Conservation (phyloP, 805 yeast genomes). For the Phaffomyces antillensis region DNA sequence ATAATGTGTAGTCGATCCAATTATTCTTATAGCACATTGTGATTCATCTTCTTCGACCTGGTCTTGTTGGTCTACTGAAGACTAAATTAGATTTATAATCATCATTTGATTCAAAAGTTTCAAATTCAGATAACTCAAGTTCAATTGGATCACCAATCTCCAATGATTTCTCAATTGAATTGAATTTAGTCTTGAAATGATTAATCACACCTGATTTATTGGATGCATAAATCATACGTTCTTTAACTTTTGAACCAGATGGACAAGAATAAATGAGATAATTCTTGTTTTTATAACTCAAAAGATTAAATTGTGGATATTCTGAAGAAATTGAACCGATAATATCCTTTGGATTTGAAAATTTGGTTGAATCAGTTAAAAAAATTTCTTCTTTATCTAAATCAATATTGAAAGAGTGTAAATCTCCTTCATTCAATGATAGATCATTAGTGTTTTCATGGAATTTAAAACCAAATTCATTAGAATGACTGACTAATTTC, state of each 20-base stretch:
- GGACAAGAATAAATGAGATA: conserved; percentile 86
- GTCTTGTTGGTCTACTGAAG: conserved; percentile 63
- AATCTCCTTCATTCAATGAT: conserved; percentile 24
- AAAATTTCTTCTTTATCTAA: conserved; percentile 40
- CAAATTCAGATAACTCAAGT: conserved; percentile 47
- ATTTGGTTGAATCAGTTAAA: conserved; percentile 23
- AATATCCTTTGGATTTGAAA: conserved; percentile 24
- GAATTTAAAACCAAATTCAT: conserved; percentile 22
- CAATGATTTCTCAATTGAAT: conserved; percentile 31
- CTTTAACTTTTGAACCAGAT: conserved; percentile 79
- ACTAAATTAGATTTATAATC: conserved; percentile 24
- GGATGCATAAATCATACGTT: conserved; percentile 89
- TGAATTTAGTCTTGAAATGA: conserved; percentile 34
- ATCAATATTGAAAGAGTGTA: conserved; percentile 48
- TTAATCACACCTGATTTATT: conserved; percentile 56
- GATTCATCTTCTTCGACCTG: conserved; percentile 42
- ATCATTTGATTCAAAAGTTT: conserved; percentile 15
- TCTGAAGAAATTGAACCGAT: conserved; percentile 28
- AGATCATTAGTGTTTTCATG: conserved; percentile 22
- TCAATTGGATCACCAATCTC: conserved; percentile 75
- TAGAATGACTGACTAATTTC: conserved; percentile 21
- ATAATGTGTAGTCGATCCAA: too few relatives aligned
- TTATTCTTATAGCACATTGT: background rate
- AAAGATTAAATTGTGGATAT: conserved; percentile 55
- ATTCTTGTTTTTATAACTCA: conserved; percentile 33